These are phyloP conservation scores for Pichia scutulata DNA, from an alignment of 805 yeast species.

Conservation along the genomic window DNA sequence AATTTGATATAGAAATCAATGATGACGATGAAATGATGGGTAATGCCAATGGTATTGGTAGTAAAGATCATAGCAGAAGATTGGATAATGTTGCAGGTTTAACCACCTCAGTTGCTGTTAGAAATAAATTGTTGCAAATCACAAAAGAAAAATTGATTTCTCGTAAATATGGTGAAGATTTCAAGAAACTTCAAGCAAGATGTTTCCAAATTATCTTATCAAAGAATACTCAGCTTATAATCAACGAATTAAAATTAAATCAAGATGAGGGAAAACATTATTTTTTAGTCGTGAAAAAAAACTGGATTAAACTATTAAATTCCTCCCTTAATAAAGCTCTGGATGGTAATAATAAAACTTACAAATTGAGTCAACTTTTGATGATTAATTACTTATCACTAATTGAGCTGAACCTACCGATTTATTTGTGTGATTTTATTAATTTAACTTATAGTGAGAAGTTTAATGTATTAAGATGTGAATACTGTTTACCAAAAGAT, in stretches of 20 bases:
- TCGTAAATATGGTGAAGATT: conserved; percentile 21
- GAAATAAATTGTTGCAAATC: conserved; percentile 10
- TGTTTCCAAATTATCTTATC: conserved; percentile 35
- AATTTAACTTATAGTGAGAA: conserved; percentile 33
- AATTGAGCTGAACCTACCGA: conserved; percentile 40
- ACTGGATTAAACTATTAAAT: conserved; percentile 16
- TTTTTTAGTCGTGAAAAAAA: conserved; percentile 26
- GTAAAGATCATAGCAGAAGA: conserved; percentile 43
- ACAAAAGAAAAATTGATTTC: conserved; percentile 7
- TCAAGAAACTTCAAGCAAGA: conserved; percentile 12
- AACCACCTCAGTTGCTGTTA: conserved; percentile 18
- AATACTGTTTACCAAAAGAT: conserved; percentile 16
- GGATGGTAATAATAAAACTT: conserved; percentile 7
- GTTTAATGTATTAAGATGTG: conserved; percentile 35
- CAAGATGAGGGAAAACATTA: conserved; percentile 9
- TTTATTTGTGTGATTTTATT: conserved; percentile 43
- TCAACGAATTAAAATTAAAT: conserved; percentile 21
- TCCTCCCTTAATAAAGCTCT: neutral
- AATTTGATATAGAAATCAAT: conserved; percentile 68
- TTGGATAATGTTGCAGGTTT: conserved; percentile 40
- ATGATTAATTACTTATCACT: conserved; percentile 44
- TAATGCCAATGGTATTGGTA: conserved; percentile 46
- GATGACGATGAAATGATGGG: conserved; percentile 67
- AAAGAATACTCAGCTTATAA: conserved; percentile 37
- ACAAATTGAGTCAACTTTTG: conserved; percentile 14